Evolutionary conservation across 805 yeast species (phyloP).

Genomic region (Yamadazyma laniorum): DNA sequence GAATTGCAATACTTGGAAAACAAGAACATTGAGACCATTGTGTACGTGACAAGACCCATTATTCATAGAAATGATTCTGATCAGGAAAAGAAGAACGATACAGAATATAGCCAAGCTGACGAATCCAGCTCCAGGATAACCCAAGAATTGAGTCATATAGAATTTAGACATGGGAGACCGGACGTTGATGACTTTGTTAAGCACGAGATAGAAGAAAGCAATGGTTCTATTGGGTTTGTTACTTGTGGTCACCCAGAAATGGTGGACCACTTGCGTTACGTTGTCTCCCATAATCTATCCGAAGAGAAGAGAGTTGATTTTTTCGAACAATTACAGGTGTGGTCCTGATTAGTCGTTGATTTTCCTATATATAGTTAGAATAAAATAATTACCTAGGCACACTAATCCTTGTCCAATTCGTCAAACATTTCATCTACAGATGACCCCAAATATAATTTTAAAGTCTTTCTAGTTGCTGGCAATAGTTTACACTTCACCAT

Average conservation of each 20-base stretch:
- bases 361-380: background rate
- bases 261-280: conserved; percentile 54
- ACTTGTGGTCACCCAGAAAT: conserved; percentile 63
- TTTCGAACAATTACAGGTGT: conserved; percentile 71
- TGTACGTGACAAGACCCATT: conserved; percentile 28
- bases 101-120: conserved; percentile 4
- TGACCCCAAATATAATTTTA: conserved; percentile 68
- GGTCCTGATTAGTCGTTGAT: conserved; percentile 43
- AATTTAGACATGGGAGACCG: conserved; percentile 50
- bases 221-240: conserved; percentile 50
- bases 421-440: conserved; percentile 54
- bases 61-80: background rate
- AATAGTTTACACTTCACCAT: conserved; percentile 68
- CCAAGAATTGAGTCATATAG: conserved; percentile 29
- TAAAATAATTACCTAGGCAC: background rate
- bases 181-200: conserved; percentile 37
- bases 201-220: conserved; percentile 33
- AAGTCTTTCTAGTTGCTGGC: conserved; percentile 71
- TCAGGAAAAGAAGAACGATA: conserved; percentile 11
- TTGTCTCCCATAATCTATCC: conserved; percentile 43
- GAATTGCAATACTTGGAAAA: conserved; percentile 32
- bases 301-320: conserved; percentile 56
- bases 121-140: conserved; percentile 4
- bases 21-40: conserved; percentile 23
- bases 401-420: background rate